These are phyloP conservation scores for Trifolium pratense DNA, from an alignment of 306 rosid genomes.

Conservation along the genomic window DNA sequence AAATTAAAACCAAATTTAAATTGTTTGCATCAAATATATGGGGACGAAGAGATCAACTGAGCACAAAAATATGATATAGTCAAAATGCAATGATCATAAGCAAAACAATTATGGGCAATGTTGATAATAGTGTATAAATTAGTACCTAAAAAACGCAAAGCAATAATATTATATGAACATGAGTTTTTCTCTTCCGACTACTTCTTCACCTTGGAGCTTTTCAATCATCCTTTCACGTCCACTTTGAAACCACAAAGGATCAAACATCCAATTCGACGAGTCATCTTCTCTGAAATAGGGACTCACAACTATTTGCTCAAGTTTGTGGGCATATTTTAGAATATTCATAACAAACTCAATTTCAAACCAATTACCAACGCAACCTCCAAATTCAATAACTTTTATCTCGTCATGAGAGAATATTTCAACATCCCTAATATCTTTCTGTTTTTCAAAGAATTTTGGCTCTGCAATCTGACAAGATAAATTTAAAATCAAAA, in stretches of 20 bases:
- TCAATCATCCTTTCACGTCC: not conserved
- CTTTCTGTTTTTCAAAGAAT: not conserved
- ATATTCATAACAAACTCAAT: not conserved
- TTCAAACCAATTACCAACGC: not conserved
- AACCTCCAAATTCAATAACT: not conserved
- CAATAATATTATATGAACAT: not conserved
- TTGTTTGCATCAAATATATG: not conserved
- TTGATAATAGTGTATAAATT: too few species aligned
- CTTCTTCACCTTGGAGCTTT: not conserved
- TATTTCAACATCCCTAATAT: not conserved
- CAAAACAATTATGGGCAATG: too few species aligned
- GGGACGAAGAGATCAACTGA: too few species aligned
- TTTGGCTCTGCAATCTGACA: not conserved
- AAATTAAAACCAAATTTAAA: too few species aligned
- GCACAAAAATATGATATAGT: too few species aligned
- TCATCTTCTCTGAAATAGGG: not conserved
- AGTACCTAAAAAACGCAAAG: too few species aligned
- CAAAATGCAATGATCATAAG: too few species aligned
- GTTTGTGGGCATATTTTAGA: not conserved
- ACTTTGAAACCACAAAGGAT: not conserved
- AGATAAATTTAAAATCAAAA: too few species aligned
- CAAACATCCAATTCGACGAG: not conserved
- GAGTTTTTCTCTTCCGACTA: not conserved
- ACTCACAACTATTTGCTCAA: not conserved
- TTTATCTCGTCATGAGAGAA: not conserved